phyloP scores from a whole-genome alignment of 305 asterid genomes.

The Solanum hybrid region DNA sequence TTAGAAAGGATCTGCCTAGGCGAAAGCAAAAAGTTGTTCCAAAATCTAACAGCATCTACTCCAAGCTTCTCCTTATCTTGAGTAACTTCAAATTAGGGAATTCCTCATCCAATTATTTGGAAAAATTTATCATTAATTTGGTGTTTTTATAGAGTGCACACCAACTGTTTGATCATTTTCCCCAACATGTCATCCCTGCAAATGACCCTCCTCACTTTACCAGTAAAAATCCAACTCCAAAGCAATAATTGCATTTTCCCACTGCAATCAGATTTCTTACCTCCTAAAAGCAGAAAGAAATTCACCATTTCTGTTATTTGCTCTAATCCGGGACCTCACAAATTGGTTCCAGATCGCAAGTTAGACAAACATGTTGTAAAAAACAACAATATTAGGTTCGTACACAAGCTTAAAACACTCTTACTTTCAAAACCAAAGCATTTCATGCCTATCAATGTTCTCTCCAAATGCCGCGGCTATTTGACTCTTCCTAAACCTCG shows the following conservation, averaged over 20 bases:
- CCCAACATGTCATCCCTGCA: constrained; percentile 12
- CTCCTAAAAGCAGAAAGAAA: not conserved
- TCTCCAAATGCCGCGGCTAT: constrained; percentile 65
- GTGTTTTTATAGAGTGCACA: constrained; percentile 7
- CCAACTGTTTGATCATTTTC: constrained; percentile 44
- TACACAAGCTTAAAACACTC: constrained; percentile 74
- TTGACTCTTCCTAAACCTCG: constrained; percentile 53
- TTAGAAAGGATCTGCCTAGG: not conserved
- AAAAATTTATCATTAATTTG: not conserved
- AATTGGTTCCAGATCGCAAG: constrained; percentile 64
- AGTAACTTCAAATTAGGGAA: not conserved
- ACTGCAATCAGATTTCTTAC: constrained; percentile 10
- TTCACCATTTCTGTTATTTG: constrained; percentile 25
- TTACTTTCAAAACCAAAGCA: constrained; percentile 84
- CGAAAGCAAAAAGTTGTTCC: not conserved
- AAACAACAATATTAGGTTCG: constrained; percentile 65
- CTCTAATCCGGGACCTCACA: constrained; percentile 45
- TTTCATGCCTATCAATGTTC: constrained; percentile 56
- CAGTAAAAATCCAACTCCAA: constrained; percentile 16
- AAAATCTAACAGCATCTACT: not conserved
- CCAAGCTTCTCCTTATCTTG: not conserved
- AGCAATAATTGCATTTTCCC: constrained; percentile 1
- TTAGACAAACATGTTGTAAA: constrained; percentile 69
- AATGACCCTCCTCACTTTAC: constrained; percentile 2
- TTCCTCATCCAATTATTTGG: not conserved